A percentile compares a stretch with the other conserved stretches of the same genome.
phyloP scores from a whole-genome alignment of 257 asterid genomes.

The Thymus mandschuricus region DNA sequence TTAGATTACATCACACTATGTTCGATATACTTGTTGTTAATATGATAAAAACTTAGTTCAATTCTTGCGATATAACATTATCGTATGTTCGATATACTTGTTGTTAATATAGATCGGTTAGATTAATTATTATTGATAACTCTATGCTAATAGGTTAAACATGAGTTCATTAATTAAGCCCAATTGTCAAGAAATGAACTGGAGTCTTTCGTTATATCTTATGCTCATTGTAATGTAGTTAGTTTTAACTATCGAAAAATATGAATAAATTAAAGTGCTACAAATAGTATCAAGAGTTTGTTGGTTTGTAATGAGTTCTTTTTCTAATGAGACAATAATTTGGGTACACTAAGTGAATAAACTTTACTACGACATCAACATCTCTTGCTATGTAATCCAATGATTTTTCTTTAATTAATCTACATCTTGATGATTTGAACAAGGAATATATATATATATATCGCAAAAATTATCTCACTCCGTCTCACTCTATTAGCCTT shows the following conservation, averaged over 20 bases:
- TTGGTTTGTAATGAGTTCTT: not conserved
- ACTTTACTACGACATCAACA: not conserved
- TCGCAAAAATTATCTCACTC: too few species aligned
- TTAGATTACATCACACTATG: not conserved
- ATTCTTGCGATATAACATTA: not conserved
- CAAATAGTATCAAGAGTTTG: conserved; percentile 6
- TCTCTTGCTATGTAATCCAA: not conserved
- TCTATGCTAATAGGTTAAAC: not conserved
- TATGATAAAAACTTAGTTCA: not conserved
- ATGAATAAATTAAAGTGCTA: not conserved
- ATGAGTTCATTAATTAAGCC: not conserved
- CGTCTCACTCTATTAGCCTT: too few species aligned
- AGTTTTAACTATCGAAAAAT: not conserved
- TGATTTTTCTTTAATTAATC: too few species aligned
- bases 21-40: not conserved
- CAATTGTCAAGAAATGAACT: not conserved
- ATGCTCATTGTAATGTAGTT: not conserved
- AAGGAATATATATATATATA: too few species aligned
- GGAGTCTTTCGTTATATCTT: not conserved
- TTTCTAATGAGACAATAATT: not conserved
- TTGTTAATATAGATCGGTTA: too few species aligned
- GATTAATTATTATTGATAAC: too few species aligned
- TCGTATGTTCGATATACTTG: not conserved
- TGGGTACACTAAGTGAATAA: not conserved
- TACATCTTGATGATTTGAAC: too few species aligned